A percentile compares a stretch with the other conserved stretches of the same genome.
Conservation (phyloP, 2,329 filamentous ascomycete genomes). For the Fusarium caatingaense region DNA sequence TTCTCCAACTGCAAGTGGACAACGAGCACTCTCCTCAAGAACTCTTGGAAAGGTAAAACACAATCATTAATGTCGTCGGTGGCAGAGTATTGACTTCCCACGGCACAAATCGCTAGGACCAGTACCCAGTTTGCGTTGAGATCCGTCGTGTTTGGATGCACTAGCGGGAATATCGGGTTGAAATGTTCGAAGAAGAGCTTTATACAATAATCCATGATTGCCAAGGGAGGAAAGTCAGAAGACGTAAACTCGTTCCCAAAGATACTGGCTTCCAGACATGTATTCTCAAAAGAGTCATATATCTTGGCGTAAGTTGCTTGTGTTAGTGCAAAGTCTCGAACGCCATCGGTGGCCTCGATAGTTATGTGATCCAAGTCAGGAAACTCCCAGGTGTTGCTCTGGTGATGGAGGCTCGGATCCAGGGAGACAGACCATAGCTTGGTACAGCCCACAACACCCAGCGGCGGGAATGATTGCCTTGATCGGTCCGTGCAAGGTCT, state of each 20-base stretch:
- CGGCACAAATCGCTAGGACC: slow-evolving; percentile 36
- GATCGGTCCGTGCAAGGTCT: slow-evolving; percentile 32
- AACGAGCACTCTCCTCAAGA: slow-evolving; percentile 30
- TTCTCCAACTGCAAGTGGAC: slow-evolving; percentile 13
- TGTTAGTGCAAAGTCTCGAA: neutral
- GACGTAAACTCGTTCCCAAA: slow-evolving; percentile 3
- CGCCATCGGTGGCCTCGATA: neutral
- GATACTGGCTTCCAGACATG: slow-evolving; percentile 12
- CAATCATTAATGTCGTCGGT: slow-evolving; percentile 36
- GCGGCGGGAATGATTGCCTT: slow-evolving; percentile 13
- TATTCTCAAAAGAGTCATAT: neutral
- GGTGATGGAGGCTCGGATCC: neutral
- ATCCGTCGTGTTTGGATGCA: slow-evolving; percentile 33
- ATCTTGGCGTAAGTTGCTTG: slow-evolving; percentile 21
- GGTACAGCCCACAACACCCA: neutral
- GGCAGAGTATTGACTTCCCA: slow-evolving; percentile 43
- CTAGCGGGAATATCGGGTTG: slow-evolving; percentile 48
- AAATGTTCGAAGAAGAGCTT: slow-evolving; percentile 50
- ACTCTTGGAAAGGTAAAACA: slow-evolving; percentile 42
- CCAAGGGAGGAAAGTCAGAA: slow-evolving; percentile 41
- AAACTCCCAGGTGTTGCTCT: neutral
- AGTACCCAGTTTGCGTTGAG: slow-evolving; percentile 38
- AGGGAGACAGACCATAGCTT: neutral
- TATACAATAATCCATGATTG: slow-evolving; percentile 48
- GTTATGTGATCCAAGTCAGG: slow-evolving; percentile 3